Percentiles rank a stretch among this genome's conserved stretches.
Evolutionary conservation across 106 monocot genomes (phyloP).

Genomic region (Agapanthus africanus): DNA sequence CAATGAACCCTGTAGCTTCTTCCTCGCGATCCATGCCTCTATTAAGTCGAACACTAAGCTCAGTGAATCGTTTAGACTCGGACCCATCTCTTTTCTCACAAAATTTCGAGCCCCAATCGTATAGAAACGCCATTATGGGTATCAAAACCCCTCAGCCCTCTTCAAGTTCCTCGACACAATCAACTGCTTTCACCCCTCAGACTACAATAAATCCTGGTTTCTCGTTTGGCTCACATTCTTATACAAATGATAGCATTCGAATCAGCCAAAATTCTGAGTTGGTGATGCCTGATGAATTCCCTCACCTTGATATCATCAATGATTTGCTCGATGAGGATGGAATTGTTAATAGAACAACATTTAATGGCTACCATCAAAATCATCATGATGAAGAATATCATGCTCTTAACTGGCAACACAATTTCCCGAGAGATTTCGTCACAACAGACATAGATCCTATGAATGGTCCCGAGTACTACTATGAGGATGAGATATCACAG

Average conservation of each 20-base stretch:
- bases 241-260: slow-evolving; percentile 7
- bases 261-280: no score
- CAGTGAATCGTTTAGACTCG: slow-evolving; percentile 36
- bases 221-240: slow-evolving; percentile 30
- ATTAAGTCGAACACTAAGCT: slow-evolving; percentile 57
- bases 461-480: slow-evolving; percentile 25
- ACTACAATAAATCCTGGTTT: slow-evolving; percentile 28
- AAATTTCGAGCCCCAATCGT: slow-evolving; percentile 56
- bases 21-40: slow-evolving; percentile 28
- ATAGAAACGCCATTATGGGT: slow-evolving; percentile 82
- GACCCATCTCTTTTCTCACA: slow-evolving; percentile 44
- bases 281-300: slow-evolving; percentile 72
- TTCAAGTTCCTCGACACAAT: slow-evolving; percentile 15
- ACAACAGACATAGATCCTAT: slow-evolving; percentile 10
- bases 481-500: slow-evolving; percentile 20
- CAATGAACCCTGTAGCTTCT: slow-evolving; percentile 23
- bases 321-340: slow-evolving; percentile 82
- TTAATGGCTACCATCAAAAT: slow-evolving; percentile 4
- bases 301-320: slow-evolving; percentile 93
- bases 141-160: slow-evolving; percentile 17
- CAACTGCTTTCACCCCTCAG: background rate
- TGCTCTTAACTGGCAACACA: slow-evolving; percentile 28
- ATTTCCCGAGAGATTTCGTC: slow-evolving; percentile 24
- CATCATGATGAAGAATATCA: slow-evolving; percentile 13
- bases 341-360: slow-evolving; percentile 10